Evolutionary conservation across 2,329 filamentous ascomycete species (phyloP), one percentile per base, ranked within the genome.

Genomic region (Shiraia sp.): DNA sequence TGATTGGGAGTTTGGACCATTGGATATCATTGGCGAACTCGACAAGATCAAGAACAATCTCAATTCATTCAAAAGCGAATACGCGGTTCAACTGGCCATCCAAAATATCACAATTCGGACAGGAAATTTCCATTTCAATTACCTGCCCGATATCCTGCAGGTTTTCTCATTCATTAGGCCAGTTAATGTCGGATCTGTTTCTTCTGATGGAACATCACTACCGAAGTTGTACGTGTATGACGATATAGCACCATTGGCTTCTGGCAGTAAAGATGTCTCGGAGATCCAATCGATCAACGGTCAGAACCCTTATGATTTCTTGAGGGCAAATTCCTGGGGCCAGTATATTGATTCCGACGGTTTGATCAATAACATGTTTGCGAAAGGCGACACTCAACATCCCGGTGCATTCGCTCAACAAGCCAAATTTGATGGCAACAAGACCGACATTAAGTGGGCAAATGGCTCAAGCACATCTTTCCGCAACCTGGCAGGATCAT

Each of bases 81-180:
- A 69, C 36, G 62, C 65, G 5, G 64, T 71, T 10, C 66, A 73
- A 40, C 36, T 57, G 10, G 69, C 56, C 9, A 61, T 65, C 14
- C 49, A 59, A 24, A 47, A 55, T 27, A 54, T 65, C 24, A 57
- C 56, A 1, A 45, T 53, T 9, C 48, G 47, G 9, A 57, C 53
- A 2, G 55, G 58, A 12, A 61, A 65, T 30, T 61, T 48, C 32
- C 59, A 65, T 25, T 59, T 59, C 41, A 58, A 59, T 36, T 63
- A 61, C 26, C 9, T 9, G 8, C 57, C 61, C 3, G 61, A 65
- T 33, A 63, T 65, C 29, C 50, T 65, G 2, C 45, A 57, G 25
- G 45, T 63, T 2, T 65, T 65, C 39, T 7, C 29, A 3, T 65
- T 46, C 26, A 5, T 6, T 7, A 46, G 61, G 9, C 27, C 23